Evolutionary conservation across 1,284 basidiomycete species (phyloP), one percentile per base, ranked within the genome.

Genomic region (Trametes polyzona): DNA sequence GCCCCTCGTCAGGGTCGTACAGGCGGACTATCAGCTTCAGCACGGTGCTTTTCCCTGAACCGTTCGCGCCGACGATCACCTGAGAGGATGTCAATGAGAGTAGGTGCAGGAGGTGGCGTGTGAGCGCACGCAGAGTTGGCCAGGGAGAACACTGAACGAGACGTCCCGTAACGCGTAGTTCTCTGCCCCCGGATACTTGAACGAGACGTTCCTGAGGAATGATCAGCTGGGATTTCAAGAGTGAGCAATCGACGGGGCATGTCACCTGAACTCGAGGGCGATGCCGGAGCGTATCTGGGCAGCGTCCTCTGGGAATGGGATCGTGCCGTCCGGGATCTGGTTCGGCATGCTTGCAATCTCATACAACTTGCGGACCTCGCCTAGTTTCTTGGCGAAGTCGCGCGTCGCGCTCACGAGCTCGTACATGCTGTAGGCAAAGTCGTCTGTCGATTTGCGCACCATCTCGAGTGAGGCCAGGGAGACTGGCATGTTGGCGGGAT

Each of bases 41-140:
- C 6, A 92, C 82, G 0, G 90, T 92, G 65, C 85, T 88, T 71
- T 92, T 92, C 0, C 89, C 89, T 0, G 86, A 87, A 6, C 90
- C 90, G 62, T 92, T 92, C 16, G 76, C 76, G 5, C 90, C 90
- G 2, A 93, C 87, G 47, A 93, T 87, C 44, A 92, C 80, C 88
- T 90, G 46, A 41, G n/a, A 23, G 4, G 16, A 0, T 26, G 33
- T 47, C n/a, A n/a, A n/a, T 47, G n/a, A 19, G 26, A 26, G 21
- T 12, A 19, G n/a, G n/a, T n/a, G n/a, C 33, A n/a, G 21, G 16
- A 27, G 1, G 12, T n/a, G 21, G 42, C 37, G 37, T 36, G 2
- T 1, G 33, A 12, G 73, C 83, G 29, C 71, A 90, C 90, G 65
- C 89, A 91, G 42, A 93, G 81, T 58, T 90, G 87, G 0, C 90